Evolutionary conservation across 306 rosid genomes (phyloP).

Genomic region (Fagus crenata): DNA sequence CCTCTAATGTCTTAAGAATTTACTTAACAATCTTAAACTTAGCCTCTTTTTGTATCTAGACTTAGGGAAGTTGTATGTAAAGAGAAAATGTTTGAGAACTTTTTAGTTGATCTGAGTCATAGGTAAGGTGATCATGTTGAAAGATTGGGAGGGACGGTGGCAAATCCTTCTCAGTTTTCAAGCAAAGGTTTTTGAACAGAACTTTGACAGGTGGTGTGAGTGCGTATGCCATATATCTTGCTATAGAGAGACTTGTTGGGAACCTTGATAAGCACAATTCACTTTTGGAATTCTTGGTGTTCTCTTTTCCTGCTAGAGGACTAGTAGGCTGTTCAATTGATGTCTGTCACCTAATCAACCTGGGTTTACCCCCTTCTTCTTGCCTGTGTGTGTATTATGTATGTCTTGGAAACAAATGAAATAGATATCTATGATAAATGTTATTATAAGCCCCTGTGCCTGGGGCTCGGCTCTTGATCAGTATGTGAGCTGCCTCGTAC

Average conservation of each 20-base stretch:
- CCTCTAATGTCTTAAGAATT: neutral
- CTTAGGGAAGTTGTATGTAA: neutral
- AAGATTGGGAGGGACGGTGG: neutral
- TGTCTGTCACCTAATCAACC: neutral
- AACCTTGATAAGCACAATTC: neutral
- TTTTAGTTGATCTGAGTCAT: neutral
- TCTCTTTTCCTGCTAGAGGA: neutral
- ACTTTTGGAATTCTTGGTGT: neutral
- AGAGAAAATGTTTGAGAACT: neutral
- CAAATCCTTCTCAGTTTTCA: neutral
- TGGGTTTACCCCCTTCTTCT: neutral
- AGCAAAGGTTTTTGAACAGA: neutral
- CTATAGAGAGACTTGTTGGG: neutral
- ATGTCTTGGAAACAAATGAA: neutral
- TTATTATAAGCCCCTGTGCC: neutral
- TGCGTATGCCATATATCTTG: neutral
- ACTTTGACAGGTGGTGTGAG: neutral
- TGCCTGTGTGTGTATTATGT: neutral
- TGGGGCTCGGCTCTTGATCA: too few species aligned
- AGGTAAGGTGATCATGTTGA: neutral
- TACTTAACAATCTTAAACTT: neutral
- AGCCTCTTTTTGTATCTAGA: neutral
- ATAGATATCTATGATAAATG: neutral
- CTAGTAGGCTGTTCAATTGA: neutral
- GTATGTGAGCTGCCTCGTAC: too few species aligned